These are phyloP conservation scores for Tricholoma terreum DNA, from an alignment of 768 basidiomycete species.

Conservation along the genomic window DNA sequence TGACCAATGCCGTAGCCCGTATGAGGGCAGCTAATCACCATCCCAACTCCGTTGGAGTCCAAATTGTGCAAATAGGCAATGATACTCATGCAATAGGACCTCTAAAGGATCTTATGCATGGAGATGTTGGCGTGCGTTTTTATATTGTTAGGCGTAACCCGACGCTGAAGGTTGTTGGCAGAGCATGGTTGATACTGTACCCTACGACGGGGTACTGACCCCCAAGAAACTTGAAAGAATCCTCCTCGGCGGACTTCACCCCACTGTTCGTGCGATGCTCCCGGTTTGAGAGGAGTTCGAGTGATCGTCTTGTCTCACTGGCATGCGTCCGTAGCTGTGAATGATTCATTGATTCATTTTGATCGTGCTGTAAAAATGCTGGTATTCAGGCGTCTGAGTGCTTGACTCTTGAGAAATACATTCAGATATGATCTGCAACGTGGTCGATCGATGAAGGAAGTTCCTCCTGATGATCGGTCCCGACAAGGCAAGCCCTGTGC, in stretches of 20 bases:
- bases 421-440: no score
- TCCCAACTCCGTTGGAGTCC: slow-evolving; percentile 31
- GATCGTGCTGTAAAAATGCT: no score
- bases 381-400: no score
- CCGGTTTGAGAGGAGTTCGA: neutral
- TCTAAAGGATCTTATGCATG: slow-evolving; percentile 22
- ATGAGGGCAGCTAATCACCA: slow-evolving; percentile 26
- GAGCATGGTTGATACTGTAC: slow-evolving; percentile 34
- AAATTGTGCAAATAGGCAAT: slow-evolving; percentile 34
- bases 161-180: slow-evolving; percentile 7
- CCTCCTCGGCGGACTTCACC: slow-evolving; percentile 32
- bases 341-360: no score
- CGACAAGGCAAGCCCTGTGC: no score
- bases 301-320: no score
- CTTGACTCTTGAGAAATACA: no score
- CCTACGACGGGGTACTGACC: slow-evolving; percentile 24
- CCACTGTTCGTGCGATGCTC: neutral
- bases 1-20: slow-evolving; percentile 21
- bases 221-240: slow-evolving; percentile 28
- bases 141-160: no score
- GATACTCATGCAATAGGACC: slow-evolving; percentile 12
- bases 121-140: slow-evolving; percentile 21
- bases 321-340: no score
- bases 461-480: no score
- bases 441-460: neutral